Evolutionary conservation across 2,329 filamentous ascomycete genomes (phyloP).

Genomic region (Pseudogymnoascus sp.): DNA sequence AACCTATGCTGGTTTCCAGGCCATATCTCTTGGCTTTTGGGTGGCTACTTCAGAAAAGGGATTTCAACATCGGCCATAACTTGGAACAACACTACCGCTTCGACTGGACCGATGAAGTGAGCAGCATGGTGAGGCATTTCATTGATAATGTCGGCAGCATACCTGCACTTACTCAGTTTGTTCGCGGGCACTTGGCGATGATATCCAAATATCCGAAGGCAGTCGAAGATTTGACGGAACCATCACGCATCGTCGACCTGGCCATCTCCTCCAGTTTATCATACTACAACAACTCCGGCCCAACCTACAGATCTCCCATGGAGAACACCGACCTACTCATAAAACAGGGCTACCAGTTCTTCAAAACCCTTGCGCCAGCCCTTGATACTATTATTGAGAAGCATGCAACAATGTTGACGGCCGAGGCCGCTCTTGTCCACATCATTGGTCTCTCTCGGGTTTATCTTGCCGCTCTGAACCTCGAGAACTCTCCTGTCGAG

Average conservation of each 20-base stretch:
- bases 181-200: constrained; percentile 33
- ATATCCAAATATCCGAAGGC: constrained; percentile 40
- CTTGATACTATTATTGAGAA: constrained; percentile 45
- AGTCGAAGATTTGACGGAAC: constrained; percentile 25
- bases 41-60: constrained; percentile 31
- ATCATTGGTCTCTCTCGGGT: constrained; percentile 38
- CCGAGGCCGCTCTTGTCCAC: constrained; percentile 35
- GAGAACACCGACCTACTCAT: constrained; percentile 31
- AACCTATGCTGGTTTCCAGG: constrained; percentile 36
- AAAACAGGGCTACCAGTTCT: constrained; percentile 36
- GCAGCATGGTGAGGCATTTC: constrained; percentile 21
- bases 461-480: constrained; percentile 33
- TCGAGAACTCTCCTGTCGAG: constrained; percentile 16
- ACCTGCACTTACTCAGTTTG: constrained; percentile 34
- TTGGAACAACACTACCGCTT: constrained; percentile 34
- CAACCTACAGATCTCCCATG: constrained; percentile 14
- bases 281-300: constrained; percentile 15
- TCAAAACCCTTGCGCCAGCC: constrained; percentile 34
- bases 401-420: constrained; percentile 42
- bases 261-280: constrained; percentile 18
- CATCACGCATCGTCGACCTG: constrained; percentile 20
- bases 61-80: constrained; percentile 27
- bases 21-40: constrained; percentile 40
- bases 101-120: constrained; percentile 26
- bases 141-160: constrained; percentile 35